Evolutionary conservation across 2,329 filamentous ascomycete genomes (phyloP).

Genomic region (Clarireedia paspali): DNA sequence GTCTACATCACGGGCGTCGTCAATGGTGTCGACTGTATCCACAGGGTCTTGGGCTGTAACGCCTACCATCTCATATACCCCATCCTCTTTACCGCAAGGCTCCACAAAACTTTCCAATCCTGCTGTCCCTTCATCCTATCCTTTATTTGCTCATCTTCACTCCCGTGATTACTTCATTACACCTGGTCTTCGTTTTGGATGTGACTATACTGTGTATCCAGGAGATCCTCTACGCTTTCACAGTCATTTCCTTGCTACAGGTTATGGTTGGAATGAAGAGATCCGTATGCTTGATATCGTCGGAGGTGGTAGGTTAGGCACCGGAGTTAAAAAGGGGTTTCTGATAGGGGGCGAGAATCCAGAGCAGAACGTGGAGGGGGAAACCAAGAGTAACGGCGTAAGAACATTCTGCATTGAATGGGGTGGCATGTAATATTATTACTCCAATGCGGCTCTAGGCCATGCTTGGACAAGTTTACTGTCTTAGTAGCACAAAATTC

Average conservation of each 20-base stretch:
- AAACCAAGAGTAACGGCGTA: conserved; percentile 36
- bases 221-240: conserved; percentile 93
- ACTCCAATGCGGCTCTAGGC: neutral
- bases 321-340: conserved; percentile 93
- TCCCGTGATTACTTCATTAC: conserved; percentile 76
- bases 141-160: conserved; percentile 76
- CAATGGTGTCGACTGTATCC: conserved; percentile 11
- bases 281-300: conserved; percentile 80
- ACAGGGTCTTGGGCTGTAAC: conserved; percentile 31
- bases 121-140: conserved; percentile 49
- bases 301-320: conserved; percentile 78
- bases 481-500: neutral
- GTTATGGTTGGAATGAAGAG: conserved; percentile 79
- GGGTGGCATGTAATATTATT: conserved; percentile 71
- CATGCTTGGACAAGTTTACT: neutral
- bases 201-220: conserved; percentile 89
- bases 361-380: conserved; percentile 22
- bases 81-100: conserved; percentile 26
- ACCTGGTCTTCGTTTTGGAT: conserved; percentile 88
- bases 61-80: conserved; percentile 37
- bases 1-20: conserved; percentile 31
- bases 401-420: conserved; percentile 84
- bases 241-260: conserved; percentile 85
- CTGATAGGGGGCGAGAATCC: conserved; percentile 65
- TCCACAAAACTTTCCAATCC: conserved; percentile 27